Conservation (phyloP, 2,329 filamentous ascomycete genomes). For the Setomelanomma holmii region DNA sequence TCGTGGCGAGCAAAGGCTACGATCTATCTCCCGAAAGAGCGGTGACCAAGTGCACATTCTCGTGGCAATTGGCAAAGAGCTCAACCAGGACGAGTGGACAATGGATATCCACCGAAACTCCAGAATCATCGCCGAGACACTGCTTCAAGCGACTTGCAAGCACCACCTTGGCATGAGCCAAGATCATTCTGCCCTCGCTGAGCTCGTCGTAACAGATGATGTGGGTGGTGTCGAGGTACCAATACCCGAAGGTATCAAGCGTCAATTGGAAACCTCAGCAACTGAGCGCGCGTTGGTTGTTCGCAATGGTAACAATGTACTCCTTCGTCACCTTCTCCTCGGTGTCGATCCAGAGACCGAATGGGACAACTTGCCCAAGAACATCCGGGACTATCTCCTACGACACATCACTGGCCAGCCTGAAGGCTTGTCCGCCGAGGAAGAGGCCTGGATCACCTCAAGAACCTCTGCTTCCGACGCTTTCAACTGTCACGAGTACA, state of each 20-base stretch:
- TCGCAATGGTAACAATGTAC: constrained; percentile 41
- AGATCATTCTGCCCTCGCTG: constrained; percentile 19
- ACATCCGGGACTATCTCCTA: constrained; percentile 52
- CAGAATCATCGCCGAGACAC: constrained; percentile 21
- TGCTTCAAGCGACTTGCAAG: constrained; percentile 24
- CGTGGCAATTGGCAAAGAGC: constrained; percentile 14
- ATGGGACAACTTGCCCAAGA: constrained; percentile 55
- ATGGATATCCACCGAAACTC: constrained; percentile 24
- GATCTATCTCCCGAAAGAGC: neutral
- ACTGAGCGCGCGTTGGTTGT: constrained; percentile 4
- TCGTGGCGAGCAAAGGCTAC: neutral
- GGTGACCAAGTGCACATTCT: constrained; percentile 16
- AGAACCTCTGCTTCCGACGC: constrained; percentile 38
- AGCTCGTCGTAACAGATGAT: constrained; percentile 13
- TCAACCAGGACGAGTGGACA: neutral
- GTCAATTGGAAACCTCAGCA: neutral
- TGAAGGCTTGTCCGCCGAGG: neutral
- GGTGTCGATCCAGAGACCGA: constrained; percentile 55
- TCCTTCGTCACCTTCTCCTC: constrained; percentile 54
- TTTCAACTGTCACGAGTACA: constrained; percentile 29
- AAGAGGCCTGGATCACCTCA: constrained; percentile 48
- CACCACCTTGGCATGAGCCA: constrained; percentile 18
- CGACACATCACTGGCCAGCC: constrained; percentile 37
- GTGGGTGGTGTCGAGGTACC: neutral
- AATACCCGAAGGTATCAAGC: neutral